These are phyloP conservation scores for Gaertneriomyces sp. DNA, from an alignment of 192 early-diverging fungal species.

Conservation along the genomic window DNA sequence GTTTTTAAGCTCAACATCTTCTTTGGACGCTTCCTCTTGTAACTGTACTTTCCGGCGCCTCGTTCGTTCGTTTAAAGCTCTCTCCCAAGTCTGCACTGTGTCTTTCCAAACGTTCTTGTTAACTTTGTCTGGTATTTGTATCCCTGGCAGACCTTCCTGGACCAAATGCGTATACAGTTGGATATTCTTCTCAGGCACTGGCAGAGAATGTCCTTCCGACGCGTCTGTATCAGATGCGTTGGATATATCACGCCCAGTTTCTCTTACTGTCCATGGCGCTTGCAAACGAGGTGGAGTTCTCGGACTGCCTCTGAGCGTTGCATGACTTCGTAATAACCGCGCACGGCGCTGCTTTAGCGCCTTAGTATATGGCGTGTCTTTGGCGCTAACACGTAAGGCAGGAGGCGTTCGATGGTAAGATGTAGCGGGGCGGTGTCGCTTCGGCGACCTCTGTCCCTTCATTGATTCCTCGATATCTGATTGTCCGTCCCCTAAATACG, in stretches of 20 bases:
- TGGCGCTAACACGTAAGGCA: constrained; percentile 2
- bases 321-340: constrained; percentile 1
- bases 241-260: no score
- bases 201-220: neutral
- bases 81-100: constrained; percentile 7
- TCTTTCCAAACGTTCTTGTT: constrained; percentile 9
- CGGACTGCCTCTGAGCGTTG: no score
- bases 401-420: neutral
- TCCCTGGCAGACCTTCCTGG: neutral
- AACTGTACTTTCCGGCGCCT: constrained; percentile 14
- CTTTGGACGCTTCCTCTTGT: neutral
- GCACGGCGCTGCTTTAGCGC: constrained; percentile 23
- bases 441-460: no score
- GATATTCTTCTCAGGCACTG: constrained; percentile 5
- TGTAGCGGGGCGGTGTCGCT: neutral
- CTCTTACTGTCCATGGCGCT: no score
- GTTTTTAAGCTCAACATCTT: neutral
- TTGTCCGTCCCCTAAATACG: no score
- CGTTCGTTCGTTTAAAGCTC: constrained; percentile 22
- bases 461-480: no score
- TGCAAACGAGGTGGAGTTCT: no score
- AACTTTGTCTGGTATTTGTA: neutral
- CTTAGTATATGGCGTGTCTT: constrained; percentile 25
- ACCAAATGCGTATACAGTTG: neutral
- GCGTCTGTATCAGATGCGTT: no score